Evolutionary conservation across 208 protist genomes (phyloP).

Genomic region (Trypanosoma rangeli): DNA sequence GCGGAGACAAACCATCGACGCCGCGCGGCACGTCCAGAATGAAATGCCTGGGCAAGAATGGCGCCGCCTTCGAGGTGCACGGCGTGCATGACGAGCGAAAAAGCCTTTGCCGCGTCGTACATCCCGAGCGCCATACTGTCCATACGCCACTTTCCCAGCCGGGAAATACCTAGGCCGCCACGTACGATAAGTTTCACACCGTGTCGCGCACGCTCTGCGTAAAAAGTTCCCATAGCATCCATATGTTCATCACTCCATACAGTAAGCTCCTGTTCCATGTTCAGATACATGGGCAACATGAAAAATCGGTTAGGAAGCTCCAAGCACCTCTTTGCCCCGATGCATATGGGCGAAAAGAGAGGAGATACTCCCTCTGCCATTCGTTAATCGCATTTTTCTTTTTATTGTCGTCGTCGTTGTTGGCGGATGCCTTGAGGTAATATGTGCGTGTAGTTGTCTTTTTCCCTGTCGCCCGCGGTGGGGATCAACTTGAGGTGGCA

Average conservation of each 20-base stretch:
- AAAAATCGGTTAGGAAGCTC: constrained; percentile 79
- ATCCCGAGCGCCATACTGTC: constrained; percentile 79
- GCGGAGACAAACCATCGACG: constrained; percentile 51
- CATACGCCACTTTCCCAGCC: constrained; percentile 71
- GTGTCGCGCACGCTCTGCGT: constrained; percentile 74
- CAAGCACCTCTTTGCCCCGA: constrained; percentile 32
- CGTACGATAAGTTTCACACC: constrained; percentile 90
- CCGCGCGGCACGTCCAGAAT: constrained; percentile 86
- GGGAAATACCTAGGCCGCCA: constrained; percentile 85
- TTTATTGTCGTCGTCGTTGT: background rate
- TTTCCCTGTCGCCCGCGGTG: background rate
- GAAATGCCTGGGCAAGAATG: constrained; percentile 93
- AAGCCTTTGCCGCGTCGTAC: constrained; percentile 62
- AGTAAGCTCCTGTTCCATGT: constrained; percentile 69
- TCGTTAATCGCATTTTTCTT: background rate
- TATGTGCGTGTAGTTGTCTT: background rate
- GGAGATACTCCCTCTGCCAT: constrained; percentile 7
- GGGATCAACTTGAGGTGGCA: background rate
- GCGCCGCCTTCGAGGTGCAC: constrained; percentile 87
- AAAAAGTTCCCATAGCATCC: constrained; percentile 81
- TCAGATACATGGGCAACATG: constrained; percentile 88
- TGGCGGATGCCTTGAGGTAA: too few relatives aligned
- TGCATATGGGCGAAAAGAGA: constrained; percentile 67
- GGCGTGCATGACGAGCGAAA: constrained; percentile 79
- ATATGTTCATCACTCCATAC: constrained; percentile 63